Base-by-base conservation (phyloP, 1,139 yeast genomes). In the Kodamaea sp. region DNA sequence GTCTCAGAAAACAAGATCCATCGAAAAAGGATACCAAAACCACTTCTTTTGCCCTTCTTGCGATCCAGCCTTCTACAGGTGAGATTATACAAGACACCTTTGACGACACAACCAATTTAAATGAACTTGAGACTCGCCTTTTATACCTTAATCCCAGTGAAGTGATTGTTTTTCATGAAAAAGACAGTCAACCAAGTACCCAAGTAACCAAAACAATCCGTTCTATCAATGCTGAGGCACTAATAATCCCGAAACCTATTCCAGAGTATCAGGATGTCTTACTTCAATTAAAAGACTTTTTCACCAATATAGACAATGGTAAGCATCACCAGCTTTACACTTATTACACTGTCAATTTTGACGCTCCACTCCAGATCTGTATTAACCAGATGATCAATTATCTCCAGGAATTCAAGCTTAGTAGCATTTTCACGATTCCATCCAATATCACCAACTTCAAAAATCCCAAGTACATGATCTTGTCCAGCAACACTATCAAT, bases 1-100 rank as follows among this genome's bases (percentile, higher is more conserved):
- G 9, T 18, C 8, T 18, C 8, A 6, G 9, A 18, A 9, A 7
- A 9, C 6, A 18, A 9, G 21, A 18, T 18, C 8, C 6, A 9
- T 7, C 6, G 21, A 9, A 7, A 9, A 49, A 46, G n/a, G 33
- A 29, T 7, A 38, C 35, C 2, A 38, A 35, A 11, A 29, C 31
- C 7, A n/a, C 7, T 5, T 9, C 14, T 8, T 52, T 70, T 37
- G 68, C 76, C 0, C 38, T 87, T 1, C 75, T 88, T 8, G 88
- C 94, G 0, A 80, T 85, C 0, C 85, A 85, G 42, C 81, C 92
- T 0, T 66, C 80, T 3, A 83, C 92, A 1, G 97, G 97, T 0
- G 89, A 84, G 33, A 73, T 89, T 4, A 57, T 86, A 0, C 76
- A 76, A 43, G 97, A 92, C 53, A 59, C 61, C 6, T 88, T 92